These are phyloP conservation scores for Endocladia muricata DNA, from an alignment of 31 red algal genomes.

Conservation along the genomic window DNA sequence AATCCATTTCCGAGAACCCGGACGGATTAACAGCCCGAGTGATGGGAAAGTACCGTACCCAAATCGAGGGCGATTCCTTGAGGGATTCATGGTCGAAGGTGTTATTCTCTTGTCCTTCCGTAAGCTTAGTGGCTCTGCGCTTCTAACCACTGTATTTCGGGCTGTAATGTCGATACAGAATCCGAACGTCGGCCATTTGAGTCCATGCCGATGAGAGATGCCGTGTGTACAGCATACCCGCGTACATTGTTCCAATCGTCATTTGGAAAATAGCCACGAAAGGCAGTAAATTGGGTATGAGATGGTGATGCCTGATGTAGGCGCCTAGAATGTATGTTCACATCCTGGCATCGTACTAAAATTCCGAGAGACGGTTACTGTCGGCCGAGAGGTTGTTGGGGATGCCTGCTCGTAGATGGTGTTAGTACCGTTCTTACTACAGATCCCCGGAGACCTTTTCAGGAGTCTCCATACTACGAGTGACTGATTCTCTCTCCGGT, in stretches of 20 bases:
- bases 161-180: not conserved
- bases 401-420: not conserved
- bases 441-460: not conserved
- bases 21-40: not conserved
- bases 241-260: no score
- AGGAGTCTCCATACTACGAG: no score
- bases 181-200: not conserved
- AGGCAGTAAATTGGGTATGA: no score
- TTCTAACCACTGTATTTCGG: not conserved
- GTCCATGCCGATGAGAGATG: no score
- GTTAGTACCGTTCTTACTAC: not conserved
- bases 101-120: no score
- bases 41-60: not conserved
- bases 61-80: not conserved
- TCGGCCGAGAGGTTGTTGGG: not conserved
- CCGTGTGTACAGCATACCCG: no score
- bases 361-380: not conserved
- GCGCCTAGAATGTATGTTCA: no score
- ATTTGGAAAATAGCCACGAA: no score
- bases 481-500: no score
- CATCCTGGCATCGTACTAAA: not conserved
- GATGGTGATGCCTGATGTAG: no score
- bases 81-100: not conserved
- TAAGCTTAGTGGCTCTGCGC: not conserved
- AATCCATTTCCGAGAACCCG: no score